Percentiles rank a stretch among this genome's conserved stretches.
These are phyloP conservation scores for Thalassiosira hispida DNA, from an alignment of 352 stramenopile genomes.

Conservation along the genomic window DNA sequence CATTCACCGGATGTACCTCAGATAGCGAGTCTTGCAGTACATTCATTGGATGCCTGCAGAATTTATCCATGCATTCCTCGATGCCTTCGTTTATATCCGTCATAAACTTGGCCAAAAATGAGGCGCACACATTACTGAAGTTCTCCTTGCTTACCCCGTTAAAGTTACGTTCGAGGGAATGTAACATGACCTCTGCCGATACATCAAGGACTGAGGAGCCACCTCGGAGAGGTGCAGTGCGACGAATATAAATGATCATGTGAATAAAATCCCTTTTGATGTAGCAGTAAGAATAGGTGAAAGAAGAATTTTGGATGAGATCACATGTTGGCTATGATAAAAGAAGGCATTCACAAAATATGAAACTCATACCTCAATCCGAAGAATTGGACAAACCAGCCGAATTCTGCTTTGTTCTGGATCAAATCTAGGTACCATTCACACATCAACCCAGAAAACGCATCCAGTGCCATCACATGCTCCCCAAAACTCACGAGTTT, in stretches of 20 bases:
- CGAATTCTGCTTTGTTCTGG: conserved; percentile 39
- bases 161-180: conserved; percentile 62
- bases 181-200: conserved; percentile 32
- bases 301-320: too few relatives aligned
- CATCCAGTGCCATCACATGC: conserved; percentile 13
- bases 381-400: conserved; percentile 68
- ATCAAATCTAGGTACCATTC: conserved; percentile 45
- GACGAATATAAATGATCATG: conserved; percentile 45
- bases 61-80: conserved; percentile 26
- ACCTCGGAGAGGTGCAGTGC: conserved; percentile 5
- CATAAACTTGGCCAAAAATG: conserved; percentile 43
- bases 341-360: too few relatives aligned
- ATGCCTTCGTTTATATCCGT: neutral
- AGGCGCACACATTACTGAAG: conserved; percentile 44
- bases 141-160: conserved; percentile 47
- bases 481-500: conserved; percentile 27
- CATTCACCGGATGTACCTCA: conserved; percentile 24
- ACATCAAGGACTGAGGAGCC: conserved; percentile 31
- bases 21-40: conserved; percentile 49
- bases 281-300: too few relatives aligned
- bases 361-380: too few relatives aligned
- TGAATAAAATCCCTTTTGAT: conserved; percentile 46
- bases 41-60: conserved; percentile 43
- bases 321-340: too few relatives aligned
- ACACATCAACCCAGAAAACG: conserved; percentile 38